A percentile compares a stretch with the other conserved stretches of the same genome.
These are phyloP conservation scores for Nicotiana obtusifolia DNA, from an alignment of 257 asterid genomes.

Conservation along the genomic window DNA sequence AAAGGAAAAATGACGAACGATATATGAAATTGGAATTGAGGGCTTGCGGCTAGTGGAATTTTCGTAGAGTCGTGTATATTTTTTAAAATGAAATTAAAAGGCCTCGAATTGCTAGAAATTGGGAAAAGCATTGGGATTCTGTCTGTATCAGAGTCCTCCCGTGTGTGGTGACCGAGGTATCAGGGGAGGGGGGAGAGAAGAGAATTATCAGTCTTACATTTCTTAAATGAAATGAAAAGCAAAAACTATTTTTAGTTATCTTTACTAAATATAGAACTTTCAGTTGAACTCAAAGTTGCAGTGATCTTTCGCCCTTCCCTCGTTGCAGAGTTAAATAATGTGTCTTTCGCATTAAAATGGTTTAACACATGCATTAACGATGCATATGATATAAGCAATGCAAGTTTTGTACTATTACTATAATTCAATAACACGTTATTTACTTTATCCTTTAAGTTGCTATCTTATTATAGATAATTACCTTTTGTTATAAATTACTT, in stretches of 20 bases:
- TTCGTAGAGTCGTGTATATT: too few species aligned
- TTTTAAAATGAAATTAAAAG: neutral
- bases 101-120: neutral
- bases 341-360: too few species aligned
- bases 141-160: neutral
- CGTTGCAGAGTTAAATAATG: too few species aligned
- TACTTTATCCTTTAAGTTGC: too few species aligned
- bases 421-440: too few species aligned
- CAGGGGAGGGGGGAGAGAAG: neutral
- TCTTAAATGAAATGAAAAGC: too few species aligned
- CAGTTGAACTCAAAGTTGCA: neutral
- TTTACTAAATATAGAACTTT: slow-evolving; percentile 13
- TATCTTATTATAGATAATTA: too few species aligned
- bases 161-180: neutral
- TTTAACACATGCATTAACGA: too few species aligned
- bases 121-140: neutral
- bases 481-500: too few species aligned
- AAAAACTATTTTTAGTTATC: neutral
- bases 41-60: neutral
- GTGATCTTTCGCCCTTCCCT: neutral
- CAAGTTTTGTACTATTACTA: too few species aligned
- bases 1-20: neutral
- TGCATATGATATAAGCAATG: too few species aligned
- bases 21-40: neutral
- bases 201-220: neutral